Percentiles rank a stretch among this genome's conserved stretches.
These are phyloP conservation scores for Zygnema circumcarinatum DNA, from an alignment of 139 green algal genomes.

Conservation along the genomic window DNA sequence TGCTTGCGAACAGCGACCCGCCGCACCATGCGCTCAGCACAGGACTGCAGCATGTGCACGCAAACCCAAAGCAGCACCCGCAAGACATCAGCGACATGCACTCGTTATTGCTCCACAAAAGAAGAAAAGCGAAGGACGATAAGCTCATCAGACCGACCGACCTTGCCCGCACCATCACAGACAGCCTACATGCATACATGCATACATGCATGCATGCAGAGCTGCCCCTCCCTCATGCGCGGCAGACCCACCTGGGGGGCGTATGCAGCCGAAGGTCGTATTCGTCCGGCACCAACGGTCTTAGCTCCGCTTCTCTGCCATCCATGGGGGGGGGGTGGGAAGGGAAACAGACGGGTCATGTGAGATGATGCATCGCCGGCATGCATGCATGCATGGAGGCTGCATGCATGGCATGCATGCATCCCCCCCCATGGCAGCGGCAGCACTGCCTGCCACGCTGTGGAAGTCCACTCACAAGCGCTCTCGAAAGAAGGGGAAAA, in stretches of 20 bases:
- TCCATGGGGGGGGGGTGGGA: not conserved
- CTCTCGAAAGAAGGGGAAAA: constrained; percentile 33
- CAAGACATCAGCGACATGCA: not conserved
- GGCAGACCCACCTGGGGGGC: not conserved
- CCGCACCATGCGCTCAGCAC: constrained; percentile 23
- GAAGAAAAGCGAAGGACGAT: constrained; percentile 1
- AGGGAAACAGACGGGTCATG: not conserved
- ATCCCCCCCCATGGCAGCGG: not conserved
- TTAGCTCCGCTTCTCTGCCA: constrained; percentile 53
- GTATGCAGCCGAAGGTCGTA: constrained; percentile 21
- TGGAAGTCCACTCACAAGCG: not conserved
- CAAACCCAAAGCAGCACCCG: not conserved
- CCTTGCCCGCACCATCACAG: not conserved
- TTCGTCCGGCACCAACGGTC: constrained; percentile 58
- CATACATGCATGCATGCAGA: not conserved
- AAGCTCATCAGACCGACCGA: constrained; percentile 1
- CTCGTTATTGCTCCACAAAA: not conserved
- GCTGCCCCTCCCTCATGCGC: too few relatives aligned
- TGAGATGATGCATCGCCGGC: not conserved
- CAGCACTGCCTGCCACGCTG: not conserved
- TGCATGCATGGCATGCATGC: not conserved
- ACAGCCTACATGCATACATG: too few relatives aligned
- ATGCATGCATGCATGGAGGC: not conserved
- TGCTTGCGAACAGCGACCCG: constrained; percentile 29
- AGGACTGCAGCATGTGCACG: not conserved